Percentiles rank a stretch among this genome's conserved stretches.
phyloP scores from a whole-genome alignment of 306 rosid species.

The Casuarina equisetifolia region DNA sequence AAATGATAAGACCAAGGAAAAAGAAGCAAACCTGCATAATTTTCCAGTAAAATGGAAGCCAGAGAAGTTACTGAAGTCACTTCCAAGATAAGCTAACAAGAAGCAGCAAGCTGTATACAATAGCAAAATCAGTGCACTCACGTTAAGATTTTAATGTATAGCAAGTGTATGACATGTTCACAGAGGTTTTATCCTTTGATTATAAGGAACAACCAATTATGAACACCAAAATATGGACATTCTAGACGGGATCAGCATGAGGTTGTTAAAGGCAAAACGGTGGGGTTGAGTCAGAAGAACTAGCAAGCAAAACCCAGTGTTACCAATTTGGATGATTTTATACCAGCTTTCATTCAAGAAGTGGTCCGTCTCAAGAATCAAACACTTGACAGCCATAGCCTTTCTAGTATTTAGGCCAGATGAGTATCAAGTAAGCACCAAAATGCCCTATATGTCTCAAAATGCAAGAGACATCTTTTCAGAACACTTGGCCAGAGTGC shows the following conservation, averaged over 20 bases:
- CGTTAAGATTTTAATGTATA: neutral
- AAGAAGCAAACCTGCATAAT: neutral
- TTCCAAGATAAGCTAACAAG: neutral
- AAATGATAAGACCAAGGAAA: neutral
- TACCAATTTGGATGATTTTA: neutral
- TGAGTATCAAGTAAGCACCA: neutral
- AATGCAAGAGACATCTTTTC: neutral
- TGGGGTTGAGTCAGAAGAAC: neutral
- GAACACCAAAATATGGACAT: neutral
- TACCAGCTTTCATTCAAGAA: neutral
- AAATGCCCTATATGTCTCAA: neutral
- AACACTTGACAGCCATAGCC: neutral
- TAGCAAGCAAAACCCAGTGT: neutral
- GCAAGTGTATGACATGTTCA: neutral
- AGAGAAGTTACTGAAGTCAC: neutral
- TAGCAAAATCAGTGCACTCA: neutral
- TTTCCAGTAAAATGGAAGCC: neutral
- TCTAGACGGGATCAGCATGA: neutral
- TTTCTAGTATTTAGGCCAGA: neutral
- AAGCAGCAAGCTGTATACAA: neutral
- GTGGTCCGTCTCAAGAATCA: neutral
- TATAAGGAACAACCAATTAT: neutral
- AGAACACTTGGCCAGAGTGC: neutral
- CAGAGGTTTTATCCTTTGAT: neutral
- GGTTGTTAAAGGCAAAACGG: neutral